Percentiles rank a stretch among this genome's conserved stretches.
Evolutionary conservation across 805 yeast species (phyloP).

Genomic region (Hanseniaspora lindneri): DNA sequence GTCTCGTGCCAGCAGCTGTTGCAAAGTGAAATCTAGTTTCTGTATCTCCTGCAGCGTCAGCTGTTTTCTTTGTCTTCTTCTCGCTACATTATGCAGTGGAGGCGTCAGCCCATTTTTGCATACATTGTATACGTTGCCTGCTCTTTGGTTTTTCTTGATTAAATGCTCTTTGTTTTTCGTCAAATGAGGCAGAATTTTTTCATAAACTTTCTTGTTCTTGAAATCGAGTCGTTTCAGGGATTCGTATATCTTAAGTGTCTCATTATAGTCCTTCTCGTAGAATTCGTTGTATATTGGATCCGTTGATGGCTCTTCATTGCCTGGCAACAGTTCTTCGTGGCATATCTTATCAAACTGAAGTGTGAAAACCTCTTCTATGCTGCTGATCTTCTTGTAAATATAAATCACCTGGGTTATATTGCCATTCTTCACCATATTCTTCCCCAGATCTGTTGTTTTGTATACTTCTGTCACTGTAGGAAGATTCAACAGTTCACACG

Average conservation of each 20-base stretch:
- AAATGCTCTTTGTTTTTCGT: background rate
- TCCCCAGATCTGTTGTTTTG: conserved; percentile 70
- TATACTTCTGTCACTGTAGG: conserved; percentile 81
- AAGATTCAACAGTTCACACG: conserved; percentile 75
- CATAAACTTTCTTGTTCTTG: conserved; percentile 4
- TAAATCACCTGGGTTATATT: conserved; percentile 79
- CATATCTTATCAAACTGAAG: conserved; percentile 31
- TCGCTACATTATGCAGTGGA: conserved; percentile 60
- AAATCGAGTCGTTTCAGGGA: conserved; percentile 15
- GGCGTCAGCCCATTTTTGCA: conserved; percentile 73
- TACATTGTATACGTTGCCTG: conserved; percentile 23
- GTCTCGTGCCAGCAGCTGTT: conserved; percentile 61
- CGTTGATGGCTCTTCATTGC: background rate
- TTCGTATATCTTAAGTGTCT: conserved; percentile 17
- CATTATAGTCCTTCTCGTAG: conserved; percentile 24
- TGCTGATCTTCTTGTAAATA: conserved; percentile 46
- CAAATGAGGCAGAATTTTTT: background rate
- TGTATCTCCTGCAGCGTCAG: conserved; percentile 61
- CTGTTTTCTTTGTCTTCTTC: conserved; percentile 59
- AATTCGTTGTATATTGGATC: conserved; percentile 22
- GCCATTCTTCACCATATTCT: conserved; percentile 74
- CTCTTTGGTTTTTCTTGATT: background rate
- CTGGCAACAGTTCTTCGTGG: conserved; percentile 31
- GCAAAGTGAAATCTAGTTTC: conserved; percentile 66
- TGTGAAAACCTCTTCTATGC: conserved; percentile 38